Evolutionary conservation across 2,329 filamentous ascomycete species (phyloP).

Genomic region (Cadophora sp.): DNA sequence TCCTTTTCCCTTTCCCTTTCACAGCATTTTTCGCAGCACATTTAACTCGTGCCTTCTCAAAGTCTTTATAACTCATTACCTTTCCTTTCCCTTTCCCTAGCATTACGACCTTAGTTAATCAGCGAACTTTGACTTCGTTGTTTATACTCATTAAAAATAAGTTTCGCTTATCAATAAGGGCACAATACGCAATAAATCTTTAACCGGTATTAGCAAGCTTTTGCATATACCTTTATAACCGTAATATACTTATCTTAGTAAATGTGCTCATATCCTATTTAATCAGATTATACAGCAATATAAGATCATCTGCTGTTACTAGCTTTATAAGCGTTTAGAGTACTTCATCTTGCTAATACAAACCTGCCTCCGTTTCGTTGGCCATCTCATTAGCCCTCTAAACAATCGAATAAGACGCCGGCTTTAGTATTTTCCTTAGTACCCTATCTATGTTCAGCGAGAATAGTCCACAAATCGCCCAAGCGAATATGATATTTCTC

Average conservation of each 20-base stretch:
- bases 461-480: conserved; percentile 32
- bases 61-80: conserved; percentile 45
- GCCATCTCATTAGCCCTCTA: conserved; percentile 13
- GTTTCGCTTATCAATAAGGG: conserved; percentile 44
- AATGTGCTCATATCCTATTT: conserved; percentile 35
- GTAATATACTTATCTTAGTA: conserved; percentile 32
- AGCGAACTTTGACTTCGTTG: conserved; percentile 33
- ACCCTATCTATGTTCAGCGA: conserved; percentile 29
- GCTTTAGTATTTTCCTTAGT: conserved; percentile 24
- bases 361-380: no score
- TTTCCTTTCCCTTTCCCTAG: conserved; percentile 35
- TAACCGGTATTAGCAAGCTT: conserved; percentile 40
- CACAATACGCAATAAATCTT: conserved; percentile 38
- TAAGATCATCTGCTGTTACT: conserved; percentile 31
- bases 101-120: conserved; percentile 28
- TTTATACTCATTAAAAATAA: conserved; percentile 30
- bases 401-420: conserved; percentile 16
- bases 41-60: conserved; percentile 31
- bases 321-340: conserved; percentile 29
- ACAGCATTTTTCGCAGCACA: conserved; percentile 23
- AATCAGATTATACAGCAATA: conserved; percentile 36
- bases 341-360: conserved; percentile 28
- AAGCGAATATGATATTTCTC: conserved; percentile 44
- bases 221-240: conserved; percentile 38
- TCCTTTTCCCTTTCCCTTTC: conserved; percentile 29